phyloP scores from a whole-genome alignment of 768 basidiomycete genomes.

The Erythrobasidium yunnanense region DNA sequence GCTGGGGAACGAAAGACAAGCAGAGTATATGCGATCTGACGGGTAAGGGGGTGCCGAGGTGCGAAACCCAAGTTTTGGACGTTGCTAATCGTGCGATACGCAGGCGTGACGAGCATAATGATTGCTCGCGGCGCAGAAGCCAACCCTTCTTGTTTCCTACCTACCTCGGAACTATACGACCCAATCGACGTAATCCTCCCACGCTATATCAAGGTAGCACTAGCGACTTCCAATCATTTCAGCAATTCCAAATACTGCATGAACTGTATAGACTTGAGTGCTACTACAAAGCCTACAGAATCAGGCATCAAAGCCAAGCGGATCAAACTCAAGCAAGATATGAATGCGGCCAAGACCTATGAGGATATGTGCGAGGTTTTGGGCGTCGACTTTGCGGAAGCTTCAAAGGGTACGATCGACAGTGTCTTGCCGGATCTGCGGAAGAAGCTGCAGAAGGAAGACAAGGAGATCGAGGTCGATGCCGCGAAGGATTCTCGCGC shows the following conservation, averaged over 20 bases:
- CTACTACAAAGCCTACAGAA: neutral
- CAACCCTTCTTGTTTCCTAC: constrained; percentile 77
- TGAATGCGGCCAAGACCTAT: constrained; percentile 22
- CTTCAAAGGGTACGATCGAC: neutral
- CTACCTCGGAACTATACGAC: constrained; percentile 52
- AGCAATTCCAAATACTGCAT: constrained; percentile 36
- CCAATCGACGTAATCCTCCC: constrained; percentile 60
- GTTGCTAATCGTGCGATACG: neutral
- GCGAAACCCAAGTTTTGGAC: neutral
- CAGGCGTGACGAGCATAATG: constrained; percentile 84
- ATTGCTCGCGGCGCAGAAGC: constrained; percentile 88
- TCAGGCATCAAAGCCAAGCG: constrained; percentile 18
- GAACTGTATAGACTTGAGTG: constrained; percentile 31
- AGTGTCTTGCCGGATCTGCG: constrained; percentile 10
- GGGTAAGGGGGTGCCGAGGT: constrained; percentile 46
- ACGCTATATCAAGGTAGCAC: constrained; percentile 55
- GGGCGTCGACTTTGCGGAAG: neutral
- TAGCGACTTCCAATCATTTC: constrained; percentile 32
- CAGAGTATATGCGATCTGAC: constrained; percentile 63
- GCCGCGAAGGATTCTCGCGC: neutral
- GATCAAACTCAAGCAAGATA: constrained; percentile 14
- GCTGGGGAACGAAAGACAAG: constrained; percentile 64
- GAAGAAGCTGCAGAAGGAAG: neutral
- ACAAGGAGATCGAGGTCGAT: neutral
- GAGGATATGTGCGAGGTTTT: constrained; percentile 1